These are phyloP conservation scores for Leptodontidium sp. DNA, from an alignment of 2,329 filamentous ascomycete species.

Conservation along the genomic window DNA sequence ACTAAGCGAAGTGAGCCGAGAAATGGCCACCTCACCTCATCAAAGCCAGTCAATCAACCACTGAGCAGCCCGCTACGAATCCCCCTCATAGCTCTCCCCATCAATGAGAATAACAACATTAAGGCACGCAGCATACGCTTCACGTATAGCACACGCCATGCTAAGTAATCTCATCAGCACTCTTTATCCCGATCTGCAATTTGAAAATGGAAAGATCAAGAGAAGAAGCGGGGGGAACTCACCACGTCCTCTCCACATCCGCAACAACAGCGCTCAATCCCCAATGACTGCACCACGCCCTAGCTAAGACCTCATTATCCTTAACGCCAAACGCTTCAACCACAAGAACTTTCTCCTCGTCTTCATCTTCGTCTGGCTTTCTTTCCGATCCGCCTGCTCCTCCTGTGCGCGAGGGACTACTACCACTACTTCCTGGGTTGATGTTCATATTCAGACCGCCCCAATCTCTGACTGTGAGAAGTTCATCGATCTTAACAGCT, in stretches of 20 bases:
- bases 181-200: neutral
- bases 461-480: constrained; percentile 74
- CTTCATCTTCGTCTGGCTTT: constrained; percentile 48
- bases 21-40: neutral
- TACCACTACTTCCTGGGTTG: neutral
- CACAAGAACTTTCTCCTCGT: constrained; percentile 72
- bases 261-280: constrained; percentile 76
- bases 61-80: constrained; percentile 1
- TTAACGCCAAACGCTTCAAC: constrained; percentile 76
- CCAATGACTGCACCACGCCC: constrained; percentile 81
- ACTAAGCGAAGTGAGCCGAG: constrained; percentile 3
- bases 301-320: constrained; percentile 79
- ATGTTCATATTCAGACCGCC: constrained; percentile 43
- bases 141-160: constrained; percentile 77
- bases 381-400: constrained; percentile 42
- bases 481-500: constrained; percentile 66
- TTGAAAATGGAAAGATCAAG: neutral
- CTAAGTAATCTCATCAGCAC: constrained; percentile 48
- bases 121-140: constrained; percentile 77
- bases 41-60: neutral
- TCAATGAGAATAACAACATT: constrained; percentile 73
- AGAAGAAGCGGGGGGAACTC: constrained; percentile 8
- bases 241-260: constrained; percentile 71
- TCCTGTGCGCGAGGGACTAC: constrained; percentile 1
- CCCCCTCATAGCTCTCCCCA: constrained; percentile 12